phyloP scores from a whole-genome alignment of 176 grass and related monocot species.

The Neostapfia colusana region DNA sequence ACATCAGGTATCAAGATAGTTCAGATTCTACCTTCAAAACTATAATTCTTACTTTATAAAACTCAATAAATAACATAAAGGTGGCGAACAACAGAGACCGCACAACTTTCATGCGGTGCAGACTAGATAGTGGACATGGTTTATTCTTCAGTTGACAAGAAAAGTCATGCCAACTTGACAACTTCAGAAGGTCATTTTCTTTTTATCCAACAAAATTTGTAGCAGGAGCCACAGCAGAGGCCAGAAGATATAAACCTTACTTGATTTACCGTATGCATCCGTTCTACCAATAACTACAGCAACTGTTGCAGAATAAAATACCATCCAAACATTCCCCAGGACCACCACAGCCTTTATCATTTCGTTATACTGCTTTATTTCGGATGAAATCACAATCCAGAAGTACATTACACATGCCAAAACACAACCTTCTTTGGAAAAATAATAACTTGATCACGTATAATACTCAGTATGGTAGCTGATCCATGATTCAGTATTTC shows the following conservation, averaged over 20 bases:
- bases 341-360: neutral
- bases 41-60: constrained; percentile 9
- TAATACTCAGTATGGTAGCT: neutral
- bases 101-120: neutral
- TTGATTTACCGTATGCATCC: constrained; percentile 17
- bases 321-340: neutral
- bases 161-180: constrained; percentile 40
- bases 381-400: neutral
- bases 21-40: constrained; percentile 5
- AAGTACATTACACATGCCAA: constrained; percentile 14
- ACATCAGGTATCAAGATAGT: constrained; percentile 1
- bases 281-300: constrained; percentile 33
- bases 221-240: constrained; percentile 18
- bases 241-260: constrained; percentile 25
- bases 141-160: constrained; percentile 27
- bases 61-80: constrained; percentile 20
- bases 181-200: constrained; percentile 36
- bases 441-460: constrained; percentile 20
- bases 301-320: constrained; percentile 28
- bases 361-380: neutral
- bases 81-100: neutral
- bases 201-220: constrained; percentile 45
- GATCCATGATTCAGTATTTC: constrained; percentile 24
- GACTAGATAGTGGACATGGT: constrained; percentile 34
- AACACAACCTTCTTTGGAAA: neutral